Percentiles rank a stretch among this genome's conserved stretches.
phyloP scores from a whole-genome alignment of 2,329 filamentous ascomycete species.

The Lachnellula willkommii region DNA sequence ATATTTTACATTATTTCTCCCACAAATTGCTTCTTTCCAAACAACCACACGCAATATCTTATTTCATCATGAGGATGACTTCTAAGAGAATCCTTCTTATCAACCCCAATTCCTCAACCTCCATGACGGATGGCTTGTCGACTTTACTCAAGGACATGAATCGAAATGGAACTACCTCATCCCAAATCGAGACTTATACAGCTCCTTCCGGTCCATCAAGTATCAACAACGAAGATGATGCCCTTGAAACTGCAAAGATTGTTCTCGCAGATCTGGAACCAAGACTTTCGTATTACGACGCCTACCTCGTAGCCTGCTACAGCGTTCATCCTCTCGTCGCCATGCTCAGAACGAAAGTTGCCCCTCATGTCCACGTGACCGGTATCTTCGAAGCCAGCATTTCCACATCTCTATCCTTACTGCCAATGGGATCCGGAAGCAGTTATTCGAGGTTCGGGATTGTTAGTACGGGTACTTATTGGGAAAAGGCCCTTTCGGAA shows the following conservation, averaged over 20 bases:
- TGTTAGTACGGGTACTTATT: slow-evolving; percentile 79
- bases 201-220: slow-evolving; percentile 61
- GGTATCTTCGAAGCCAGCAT: slow-evolving; percentile 89
- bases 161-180: slow-evolving; percentile 8
- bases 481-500: slow-evolving; percentile 65
- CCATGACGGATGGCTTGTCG: slow-evolving; percentile 65
- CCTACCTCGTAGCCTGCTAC: slow-evolving; percentile 84
- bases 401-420: slow-evolving; percentile 37
- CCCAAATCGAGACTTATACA: slow-evolving; percentile 59
- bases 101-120: slow-evolving; percentile 71
- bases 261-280: slow-evolving; percentile 53
- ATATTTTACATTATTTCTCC: not conserved
- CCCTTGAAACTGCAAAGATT: slow-evolving; percentile 54
- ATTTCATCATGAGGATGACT: slow-evolving; percentile 14
- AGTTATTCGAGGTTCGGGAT: slow-evolving; percentile 63
- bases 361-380: slow-evolving; percentile 51
- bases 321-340: slow-evolving; percentile 74
- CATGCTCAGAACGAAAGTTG: slow-evolving; percentile 42
- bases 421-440: slow-evolving; percentile 26
- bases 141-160: slow-evolving; percentile 40
- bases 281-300: slow-evolving; percentile 53
- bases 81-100: slow-evolving; percentile 58
- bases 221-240: slow-evolving; percentile 72
- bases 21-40: slow-evolving; percentile 18
- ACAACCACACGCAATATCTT: not conserved